phyloP scores from a whole-genome alignment of 768 basidiomycete species.

The Hortiboletus flavorubellus region DNA sequence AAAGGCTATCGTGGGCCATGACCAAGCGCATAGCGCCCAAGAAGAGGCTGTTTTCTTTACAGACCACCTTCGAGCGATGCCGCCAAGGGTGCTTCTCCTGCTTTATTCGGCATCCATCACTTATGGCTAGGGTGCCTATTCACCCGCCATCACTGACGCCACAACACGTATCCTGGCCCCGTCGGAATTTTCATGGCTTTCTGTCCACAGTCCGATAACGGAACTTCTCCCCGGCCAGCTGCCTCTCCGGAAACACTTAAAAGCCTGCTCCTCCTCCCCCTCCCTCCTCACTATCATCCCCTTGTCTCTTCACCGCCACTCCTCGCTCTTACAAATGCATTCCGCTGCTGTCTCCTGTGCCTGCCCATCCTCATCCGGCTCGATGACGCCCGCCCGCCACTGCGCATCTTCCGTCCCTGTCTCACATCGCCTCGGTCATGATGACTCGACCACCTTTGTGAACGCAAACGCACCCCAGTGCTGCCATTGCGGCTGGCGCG shows the following conservation, averaged over 20 bases:
- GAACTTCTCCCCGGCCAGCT: conserved; percentile 31
- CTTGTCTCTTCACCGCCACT: not conserved
- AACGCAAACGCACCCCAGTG: conserved; percentile 68
- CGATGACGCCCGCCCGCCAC: conserved; percentile 3
- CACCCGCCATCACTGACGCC: conserved; percentile 36
- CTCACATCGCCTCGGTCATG: conserved; percentile 19
- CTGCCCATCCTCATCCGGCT: conserved; percentile 11
- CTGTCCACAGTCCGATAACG: conserved; percentile 36
- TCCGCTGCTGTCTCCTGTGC: conserved; percentile 13
- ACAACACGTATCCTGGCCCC: conserved; percentile 35
- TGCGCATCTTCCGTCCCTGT: conserved; percentile 22
- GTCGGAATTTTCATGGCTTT: conserved; percentile 33
- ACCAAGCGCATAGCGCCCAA: conserved; percentile 26
- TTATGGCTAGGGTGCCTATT: conserved; percentile 31
- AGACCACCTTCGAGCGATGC: conserved; percentile 30
- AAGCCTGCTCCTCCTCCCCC: conserved; percentile 14
- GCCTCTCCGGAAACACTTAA: conserved; percentile 27
- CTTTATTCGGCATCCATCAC: conserved; percentile 21
- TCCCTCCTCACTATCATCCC: not conserved
- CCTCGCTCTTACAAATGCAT: conserved; percentile 16
- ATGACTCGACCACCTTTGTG: conserved; percentile 32
- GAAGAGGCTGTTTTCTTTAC: conserved; percentile 18
- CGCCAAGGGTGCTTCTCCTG: conserved; percentile 22
- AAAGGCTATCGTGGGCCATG: conserved; percentile 33
- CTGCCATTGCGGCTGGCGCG: conserved; percentile 75